Conservation (phyloP, 139 green algal genomes). For the Picochlorum sp. region DNA sequence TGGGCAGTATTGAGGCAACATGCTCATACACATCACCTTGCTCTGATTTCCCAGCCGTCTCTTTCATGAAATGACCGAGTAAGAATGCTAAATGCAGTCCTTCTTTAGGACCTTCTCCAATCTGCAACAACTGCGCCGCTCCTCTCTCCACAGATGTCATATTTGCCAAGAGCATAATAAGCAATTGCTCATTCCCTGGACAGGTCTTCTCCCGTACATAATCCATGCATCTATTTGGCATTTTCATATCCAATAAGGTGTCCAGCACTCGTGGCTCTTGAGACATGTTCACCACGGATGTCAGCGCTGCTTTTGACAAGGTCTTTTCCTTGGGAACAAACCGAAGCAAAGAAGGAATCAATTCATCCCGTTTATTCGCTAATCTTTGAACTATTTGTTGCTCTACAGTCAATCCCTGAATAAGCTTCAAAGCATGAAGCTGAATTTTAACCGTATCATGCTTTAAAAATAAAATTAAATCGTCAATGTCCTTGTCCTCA, state of each 20-base stretch:
- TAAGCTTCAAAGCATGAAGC: conserved; percentile 45
- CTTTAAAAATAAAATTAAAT: conserved; percentile 25
- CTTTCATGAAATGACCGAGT: conserved; percentile 46
- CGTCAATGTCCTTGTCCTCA: not conserved
- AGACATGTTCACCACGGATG: conserved; percentile 63
- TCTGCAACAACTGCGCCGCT: conserved; percentile 50
- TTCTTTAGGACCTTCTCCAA: conserved; percentile 36
- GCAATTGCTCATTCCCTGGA: conserved; percentile 28
- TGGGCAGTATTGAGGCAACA: conserved; percentile 59
- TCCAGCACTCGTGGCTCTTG: conserved; percentile 24
- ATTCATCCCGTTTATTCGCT: conserved; percentile 4
- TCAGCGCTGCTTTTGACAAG: conserved; percentile 28
- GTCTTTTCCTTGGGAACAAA: conserved; percentile 26
- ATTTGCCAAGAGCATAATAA: conserved; percentile 74
- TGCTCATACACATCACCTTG: conserved; percentile 51
- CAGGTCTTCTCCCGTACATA: conserved; percentile 43
- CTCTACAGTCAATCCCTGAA: conserved; percentile 48
- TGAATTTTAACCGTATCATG: conserved; percentile 13
- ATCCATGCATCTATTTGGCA: conserved; percentile 42
- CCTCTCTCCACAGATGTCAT: conserved; percentile 57
- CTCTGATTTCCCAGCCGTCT: not conserved
- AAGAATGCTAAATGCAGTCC: conserved; percentile 55
- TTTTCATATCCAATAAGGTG: conserved; percentile 39
- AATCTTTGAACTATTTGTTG: conserved; percentile 51
- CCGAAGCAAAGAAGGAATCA: conserved; percentile 48